Base-by-base conservation (phyloP, 352 stramenopile genomes). In the Globisporangium orthogonon region DNA sequence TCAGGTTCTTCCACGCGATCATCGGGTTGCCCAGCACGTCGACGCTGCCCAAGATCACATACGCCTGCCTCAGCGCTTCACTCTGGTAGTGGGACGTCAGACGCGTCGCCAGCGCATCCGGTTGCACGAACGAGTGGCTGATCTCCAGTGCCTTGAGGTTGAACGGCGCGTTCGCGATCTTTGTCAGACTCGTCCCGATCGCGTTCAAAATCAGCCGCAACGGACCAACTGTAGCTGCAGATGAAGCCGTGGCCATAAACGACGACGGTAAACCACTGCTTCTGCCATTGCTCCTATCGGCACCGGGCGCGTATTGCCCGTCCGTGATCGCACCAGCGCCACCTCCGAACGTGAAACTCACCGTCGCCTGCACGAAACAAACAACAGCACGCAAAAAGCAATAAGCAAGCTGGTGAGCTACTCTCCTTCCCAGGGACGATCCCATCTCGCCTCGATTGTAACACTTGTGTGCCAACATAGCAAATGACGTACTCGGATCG, bases 161-260 rank as follows among this genome's bases (percentile, higher is more conserved):
- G 63, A 95, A 89, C n/a, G 86, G 83, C 44, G 86, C 86, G 58
- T 95, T 95, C 18, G 85, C 83, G 52, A 95, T 89, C 65, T 95
- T 95, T 11, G 83, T 89, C 51, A 95, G 56, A 67, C 83, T 95
- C 5, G 82, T 94, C 4, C 86, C 83, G 50, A 93, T 93, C 40
- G 86, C 86, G 56, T 94, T 93, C 53, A 95, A 59, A 50, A 95
- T 91, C 29, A 94, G 64, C 31, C 86, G 82, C 43, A 95, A 59
- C 18, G 83, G 81, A 4, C 83, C 86, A 29, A 95, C 79, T 4
- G 85, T 89, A 43, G 78, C 78, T 3, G 75, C 66, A 17, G 70
- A 73, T 37, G 74, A 59, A 28, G 69, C 73, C 33, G 73, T 68
- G 15, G 67, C 57, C 18, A 35, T 30, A 29, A 54, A 58, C 41